Base-by-base conservation (phyloP, 2,329 filamentous ascomycete genomes). In the Arthrinium puccinioides region DNA sequence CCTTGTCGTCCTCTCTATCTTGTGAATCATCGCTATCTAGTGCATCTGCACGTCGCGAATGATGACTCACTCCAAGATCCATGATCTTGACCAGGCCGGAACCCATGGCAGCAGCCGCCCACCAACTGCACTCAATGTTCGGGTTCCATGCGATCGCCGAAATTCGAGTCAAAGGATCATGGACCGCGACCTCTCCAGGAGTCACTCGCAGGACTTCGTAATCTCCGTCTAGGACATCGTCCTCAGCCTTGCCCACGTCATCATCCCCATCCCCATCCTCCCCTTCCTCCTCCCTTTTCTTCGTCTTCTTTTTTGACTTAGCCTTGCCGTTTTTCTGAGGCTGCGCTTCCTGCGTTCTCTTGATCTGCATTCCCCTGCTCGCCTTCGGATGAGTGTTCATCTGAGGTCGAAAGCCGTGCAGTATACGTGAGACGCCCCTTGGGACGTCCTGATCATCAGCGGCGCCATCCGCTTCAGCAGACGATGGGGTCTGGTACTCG, bases 141-240 rank as follows among this genome's bases (percentile, higher is more conserved):
- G 80, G 78, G 50, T 85, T 85, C 82, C 82, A 86, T 27, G 71
- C 69, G 18, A 82, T 61, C 2, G 70, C 64, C 5, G 78, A 78
- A 44, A 85, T 63, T 32, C 79, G 70, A 9, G 76, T 81, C 44
- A 71, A 62, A 32, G 81, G 72, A 39, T 85, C 81, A 48, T 79
- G 72, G 9, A 82, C 65, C 5, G 72, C 60, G 5, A 65, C 64
- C 25, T 69, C 60, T 5, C 62, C 63, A 4, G 45, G 41, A 4
- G 45, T 42, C 40, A 54, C 49, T 8, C 40, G 43, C 27, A 42
- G 36, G 32, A 46, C 51, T 15, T 49, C 50, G 10, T 46, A 42
- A n/a, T 46, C 47, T 6, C 51, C 50, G 9, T 54, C 50, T 14
- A 57, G 34, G 60, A 63, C 42, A 9, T 32, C 26, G 20, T 38